Percentiles rank a stretch among this genome's conserved stretches.
These are phyloP conservation scores for Pestalotiopsis sp. DNA, from an alignment of 2,329 filamentous ascomycete species.

Conservation along the genomic window DNA sequence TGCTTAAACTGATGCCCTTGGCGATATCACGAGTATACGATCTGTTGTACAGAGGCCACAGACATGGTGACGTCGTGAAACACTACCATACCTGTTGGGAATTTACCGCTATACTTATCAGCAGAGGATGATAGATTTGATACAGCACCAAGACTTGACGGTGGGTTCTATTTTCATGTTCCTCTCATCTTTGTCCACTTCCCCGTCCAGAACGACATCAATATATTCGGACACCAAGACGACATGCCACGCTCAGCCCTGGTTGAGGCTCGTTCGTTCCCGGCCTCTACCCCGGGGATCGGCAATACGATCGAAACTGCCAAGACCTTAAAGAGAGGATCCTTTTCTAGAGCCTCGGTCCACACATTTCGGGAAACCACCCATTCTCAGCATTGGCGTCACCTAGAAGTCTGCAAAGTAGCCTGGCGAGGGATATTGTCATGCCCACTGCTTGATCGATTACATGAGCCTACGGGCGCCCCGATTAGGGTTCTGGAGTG, in stretches of 20 bases:
- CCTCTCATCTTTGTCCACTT: not conserved
- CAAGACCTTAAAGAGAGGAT: not conserved
- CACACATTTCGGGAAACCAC: not conserved
- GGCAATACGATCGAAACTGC: slow-evolving; percentile 4
- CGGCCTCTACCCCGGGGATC: not conserved
- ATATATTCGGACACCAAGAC: not conserved
- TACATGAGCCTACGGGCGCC: not conserved
- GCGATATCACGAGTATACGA: not conserved
- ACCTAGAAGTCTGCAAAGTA: not conserved
- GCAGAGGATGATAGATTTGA: not conserved
- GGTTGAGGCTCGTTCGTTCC: not conserved
- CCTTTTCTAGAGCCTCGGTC: not conserved
- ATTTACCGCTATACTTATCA: not conserved
- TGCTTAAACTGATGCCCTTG: not conserved
- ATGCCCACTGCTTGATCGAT: not conserved
- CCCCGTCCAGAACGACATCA: not conserved
- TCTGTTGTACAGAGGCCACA: not conserved
- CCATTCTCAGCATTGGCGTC: not conserved
- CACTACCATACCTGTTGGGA: not conserved
- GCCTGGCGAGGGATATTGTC: not conserved
- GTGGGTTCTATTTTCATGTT: not conserved
- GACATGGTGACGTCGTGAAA: not conserved
- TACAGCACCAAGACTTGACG: not conserved
- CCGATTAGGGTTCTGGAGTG: not conserved
- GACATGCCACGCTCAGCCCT: not conserved